Conservation (phyloP, 306 rosid genomes). For the Cicer cuneatum region DNA sequence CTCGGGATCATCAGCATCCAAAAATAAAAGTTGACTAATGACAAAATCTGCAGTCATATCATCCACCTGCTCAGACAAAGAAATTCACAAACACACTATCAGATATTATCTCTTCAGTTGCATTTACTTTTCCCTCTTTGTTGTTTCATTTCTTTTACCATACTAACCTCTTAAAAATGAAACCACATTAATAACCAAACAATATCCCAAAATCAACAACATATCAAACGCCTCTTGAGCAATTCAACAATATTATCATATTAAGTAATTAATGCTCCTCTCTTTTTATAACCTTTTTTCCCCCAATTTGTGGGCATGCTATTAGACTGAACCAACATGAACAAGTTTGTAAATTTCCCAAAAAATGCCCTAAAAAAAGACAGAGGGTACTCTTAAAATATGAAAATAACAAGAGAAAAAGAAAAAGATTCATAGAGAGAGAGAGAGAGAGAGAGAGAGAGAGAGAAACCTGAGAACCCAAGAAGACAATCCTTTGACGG, state of each 20-base stretch:
- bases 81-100: slow-evolving; percentile 28
- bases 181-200: slow-evolving; percentile 16
- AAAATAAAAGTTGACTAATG: slow-evolving; percentile 84
- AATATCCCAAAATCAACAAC: slow-evolving; percentile 25
- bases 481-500: slow-evolving; percentile 87
- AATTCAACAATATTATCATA: slow-evolving; percentile 23
- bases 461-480: slow-evolving; percentile 82
- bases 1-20: slow-evolving; percentile 87
- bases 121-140: background rate
- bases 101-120: slow-evolving; percentile 14
- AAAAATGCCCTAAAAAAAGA: background rate
- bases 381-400: slow-evolving; percentile 33
- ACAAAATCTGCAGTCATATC: slow-evolving; percentile 88
- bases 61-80: slow-evolving; percentile 74
- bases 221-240: slow-evolving; percentile 20
- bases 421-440: background rate
- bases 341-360: slow-evolving; percentile 42
- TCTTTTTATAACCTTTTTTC: background rate
- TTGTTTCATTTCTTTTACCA: background rate
- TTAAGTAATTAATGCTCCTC: background rate
- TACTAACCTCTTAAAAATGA: background rate
- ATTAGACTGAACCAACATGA: slow-evolving; percentile 44
- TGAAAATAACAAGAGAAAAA: background rate
- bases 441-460: background rate
- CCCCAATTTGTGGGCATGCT: background rate